Evolutionary conservation across 768 basidiomycete genomes (phyloP), one percentile per base, ranked within the genome.

Genomic region (Russula virescens): DNA sequence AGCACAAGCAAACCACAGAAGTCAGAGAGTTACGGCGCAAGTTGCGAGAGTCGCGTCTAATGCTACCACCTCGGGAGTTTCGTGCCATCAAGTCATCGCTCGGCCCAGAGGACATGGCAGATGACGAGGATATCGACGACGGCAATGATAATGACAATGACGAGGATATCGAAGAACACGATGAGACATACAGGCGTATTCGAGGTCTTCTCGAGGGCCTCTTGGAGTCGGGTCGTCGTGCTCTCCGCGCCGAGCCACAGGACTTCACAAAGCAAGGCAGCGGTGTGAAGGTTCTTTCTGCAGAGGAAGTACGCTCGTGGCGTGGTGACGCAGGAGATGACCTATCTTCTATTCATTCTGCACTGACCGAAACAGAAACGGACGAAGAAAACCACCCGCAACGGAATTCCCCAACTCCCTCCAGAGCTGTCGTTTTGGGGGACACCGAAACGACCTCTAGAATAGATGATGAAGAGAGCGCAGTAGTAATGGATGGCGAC

Each of bases 1-100:
- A 91, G 74, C 83, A 88, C 66, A 81, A 81, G 31, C 93, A 95
- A 69, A 84, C 87, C 8, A 85, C 83, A 66, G 94, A 96, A 74
- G 94, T 96, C 55, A 83, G 89, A 23, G 90, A 93, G 46, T 78
- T 96, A 19, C 83, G 87, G 16, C 84, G 91, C 35, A 90, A 86
- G 69, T 76, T 95, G 51, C 85, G 94, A 58, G 91, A 94, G 70
- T 86, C 89, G 11, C 81, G 90, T 16, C 82, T 93, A 28, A 83
- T 86, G 47, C 80, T 94, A 1, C 91, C 91, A 1, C 89, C 90
- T 3, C 78, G 73, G 28, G 75, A 82, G 0, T 91, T 76, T 70
- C 78, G 76, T 47, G 84, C 79, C 28, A 78, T 87, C 68, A 80
- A 81, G 63, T 79, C 80, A 5, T 81, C 84, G 1, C 70, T 76